Evolutionary conservation across 305 asterid species (phyloP), one percentile per base, ranked within the genome.

Genomic region (Galium porrigens): DNA sequence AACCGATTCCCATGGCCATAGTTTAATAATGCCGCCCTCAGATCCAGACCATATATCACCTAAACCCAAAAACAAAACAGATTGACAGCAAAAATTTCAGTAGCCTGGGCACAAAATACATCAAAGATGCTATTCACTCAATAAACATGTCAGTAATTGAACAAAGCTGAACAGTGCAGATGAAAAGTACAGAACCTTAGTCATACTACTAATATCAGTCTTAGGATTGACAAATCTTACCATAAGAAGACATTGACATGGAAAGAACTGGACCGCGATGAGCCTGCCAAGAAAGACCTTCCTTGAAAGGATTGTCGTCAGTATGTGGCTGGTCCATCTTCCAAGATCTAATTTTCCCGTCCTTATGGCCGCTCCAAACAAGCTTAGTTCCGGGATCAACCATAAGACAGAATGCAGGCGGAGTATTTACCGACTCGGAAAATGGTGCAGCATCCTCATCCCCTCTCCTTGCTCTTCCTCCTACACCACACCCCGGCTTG

Each of bases 21-120:
- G 77, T 73, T 85, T 84, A 62, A 92, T 83, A 33, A 25, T 29
- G 15, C 99, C 97, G n/a, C 82, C 79, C 73, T 92, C 95, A 8
- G 95, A 84, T 34, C 99, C 96, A 25, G 97, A 73, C 99, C 99
- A 92, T 66, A 92, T 46, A 77, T 92, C 99, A 77, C 97, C 98
- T 92, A 68, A 20, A 76, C 53, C 5, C 27, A 41, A 58, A 68
- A 53, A 33, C 66, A 6, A 10, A 58, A 69, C 34, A 65, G 39
- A 68, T 57, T 33, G 15, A 22, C 22, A 22, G 22, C 22, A 22
- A 22, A 22, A 22, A 0, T 22, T 22, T 22, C 22, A 22, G 22
- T 22, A 22, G 22, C 22, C 22, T 22, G 22, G 22, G 22, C 22
- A 22, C 22, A 22, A 22, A 22, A 18, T 17, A 51, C 17, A 46